Evolutionary conservation across 2,329 filamentous ascomycete genomes (phyloP), one percentile per base, ranked within the genome.

Genomic region (Colletotrichum nymphaeae): DNA sequence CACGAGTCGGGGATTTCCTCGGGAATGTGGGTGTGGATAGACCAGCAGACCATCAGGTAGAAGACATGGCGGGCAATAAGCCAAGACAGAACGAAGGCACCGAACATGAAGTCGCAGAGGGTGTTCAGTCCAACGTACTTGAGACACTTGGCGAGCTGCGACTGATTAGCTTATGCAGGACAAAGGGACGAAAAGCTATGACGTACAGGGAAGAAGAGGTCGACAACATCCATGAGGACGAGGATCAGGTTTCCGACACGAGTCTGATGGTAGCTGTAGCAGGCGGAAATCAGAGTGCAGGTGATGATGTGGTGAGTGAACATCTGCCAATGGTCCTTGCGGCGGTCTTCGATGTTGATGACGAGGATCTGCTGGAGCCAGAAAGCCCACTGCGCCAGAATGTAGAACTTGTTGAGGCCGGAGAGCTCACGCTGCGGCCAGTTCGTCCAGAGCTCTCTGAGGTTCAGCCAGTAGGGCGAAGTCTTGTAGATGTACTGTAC

Each of bases 261-360:
- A 69, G 93, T 97, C 80, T 95, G 92, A 80, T 96, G 92, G 81
- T 97, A 98, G 76, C 92, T 90, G 82, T 98, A 98, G 76, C 93
- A 96, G 37, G 92, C 89, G 70, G 92, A 91, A 76, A 99, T 92
- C 57, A 99, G 90, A 5, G 88, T 86, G 79, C 92, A 94, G 24
- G 97, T 99, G 81, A 98, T 92, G 80, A 98, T 90, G 84, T 99
- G 97, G 83, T 98, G 97, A 22, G 91, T 93, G 77, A 98, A 91
- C 97, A 98, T 98, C 83, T 98, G 96, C 86, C 91, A 93, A 83
- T 98, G 93, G 79, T 99, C 97, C 85, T 98, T 98, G 79, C 97
- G 91, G 76, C 93, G 91, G 84, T 97, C 94, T 84, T 99, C 97
- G 73, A 98, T 95, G 83, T 98, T 93, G 81, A 98, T 94, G 71